A percentile compares a stretch with the other conserved stretches of the same genome.
Conservation (phyloP, 768 basidiomycete genomes). For the Coprinellus aureogranulatus region DNA sequence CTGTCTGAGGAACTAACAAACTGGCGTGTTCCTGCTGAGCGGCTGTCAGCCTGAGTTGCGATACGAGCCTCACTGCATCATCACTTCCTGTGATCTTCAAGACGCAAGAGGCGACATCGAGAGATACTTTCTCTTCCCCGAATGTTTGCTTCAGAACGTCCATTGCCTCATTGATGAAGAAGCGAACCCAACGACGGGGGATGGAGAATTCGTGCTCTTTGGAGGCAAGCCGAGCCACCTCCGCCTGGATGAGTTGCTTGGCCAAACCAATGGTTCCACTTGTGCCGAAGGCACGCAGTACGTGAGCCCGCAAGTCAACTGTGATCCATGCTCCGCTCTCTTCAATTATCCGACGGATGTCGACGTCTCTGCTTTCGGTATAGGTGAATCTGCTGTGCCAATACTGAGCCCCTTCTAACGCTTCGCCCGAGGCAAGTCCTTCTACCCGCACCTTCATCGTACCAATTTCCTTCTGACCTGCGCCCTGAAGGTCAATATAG, state of each 20-base stretch:
- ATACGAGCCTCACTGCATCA: conserved; percentile 47
- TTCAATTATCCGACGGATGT: conserved; percentile 27
- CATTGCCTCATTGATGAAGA: conserved; percentile 51
- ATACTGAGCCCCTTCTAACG: conserved; percentile 33
- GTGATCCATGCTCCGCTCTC: conserved; percentile 44
- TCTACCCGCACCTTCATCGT: conserved; percentile 61
- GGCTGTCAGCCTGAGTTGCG: conserved; percentile 38
- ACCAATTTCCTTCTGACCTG: conserved; percentile 52
- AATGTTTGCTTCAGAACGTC: conserved; percentile 49
- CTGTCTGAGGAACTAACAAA: conserved; percentile 1
- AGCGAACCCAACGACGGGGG: conserved; percentile 40
- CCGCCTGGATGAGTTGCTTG: conserved; percentile 40
- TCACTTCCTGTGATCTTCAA: conserved; percentile 54
- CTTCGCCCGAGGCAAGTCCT: conserved; percentile 49
- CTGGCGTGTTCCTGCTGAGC: background rate
- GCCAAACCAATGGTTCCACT: conserved; percentile 37
- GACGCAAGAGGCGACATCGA: conserved; percentile 41
- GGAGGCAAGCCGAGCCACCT: conserved; percentile 46
- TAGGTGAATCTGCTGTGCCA: conserved; percentile 49
- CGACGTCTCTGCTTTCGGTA: conserved; percentile 30
- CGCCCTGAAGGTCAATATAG: conserved; percentile 45
- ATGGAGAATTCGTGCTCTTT: conserved; percentile 40
- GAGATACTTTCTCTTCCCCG: conserved; percentile 52
- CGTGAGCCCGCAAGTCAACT: conserved; percentile 42
- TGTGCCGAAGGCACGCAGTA: conserved; percentile 48